phyloP scores from a whole-genome alignment of 2,329 filamentous ascomycete genomes.

The Cordyceps pruinosa region DNA sequence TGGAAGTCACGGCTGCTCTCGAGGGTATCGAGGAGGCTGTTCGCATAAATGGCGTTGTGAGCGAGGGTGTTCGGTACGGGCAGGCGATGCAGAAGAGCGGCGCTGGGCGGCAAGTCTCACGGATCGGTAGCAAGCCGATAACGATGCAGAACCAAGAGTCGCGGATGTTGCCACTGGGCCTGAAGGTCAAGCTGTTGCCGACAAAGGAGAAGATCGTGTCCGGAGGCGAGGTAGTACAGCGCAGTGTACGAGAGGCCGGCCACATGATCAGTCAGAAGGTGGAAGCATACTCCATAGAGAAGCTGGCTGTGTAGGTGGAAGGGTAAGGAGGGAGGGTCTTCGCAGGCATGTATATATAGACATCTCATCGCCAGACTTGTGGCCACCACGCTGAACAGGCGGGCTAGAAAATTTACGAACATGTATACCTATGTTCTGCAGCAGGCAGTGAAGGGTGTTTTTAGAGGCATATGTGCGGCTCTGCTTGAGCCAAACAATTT shows the following conservation, averaged over 20 bases:
- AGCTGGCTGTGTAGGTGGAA: conserved; percentile 53
- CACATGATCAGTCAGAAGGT: conserved; percentile 73
- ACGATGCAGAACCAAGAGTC: conserved; percentile 35
- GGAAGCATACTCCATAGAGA: conserved; percentile 76
- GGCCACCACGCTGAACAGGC: no score
- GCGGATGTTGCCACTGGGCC: conserved; percentile 62
- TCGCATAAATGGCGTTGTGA: conserved; percentile 56
- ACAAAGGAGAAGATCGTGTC: conserved; percentile 53
- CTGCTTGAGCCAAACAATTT: no score
- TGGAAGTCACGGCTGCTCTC: conserved; percentile 63
- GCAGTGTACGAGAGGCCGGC: conserved; percentile 67
- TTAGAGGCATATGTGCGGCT: no score
- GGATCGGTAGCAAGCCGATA: conserved; percentile 37
- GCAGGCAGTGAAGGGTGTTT: no score
- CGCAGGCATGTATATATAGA: background rate
- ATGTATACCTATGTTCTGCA: no score
- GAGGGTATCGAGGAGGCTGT: conserved; percentile 65
- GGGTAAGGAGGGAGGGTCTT: background rate
- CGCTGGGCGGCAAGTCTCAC: conserved; percentile 18
- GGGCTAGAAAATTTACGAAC: no score
- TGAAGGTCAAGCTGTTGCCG: conserved; percentile 51
- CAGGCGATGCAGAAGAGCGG: conserved; percentile 31
- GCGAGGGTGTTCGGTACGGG: conserved; percentile 59
- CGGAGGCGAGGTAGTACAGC: conserved; percentile 62
- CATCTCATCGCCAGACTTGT: no score